Evolutionary conservation across 1,284 basidiomycete genomes (phyloP), one percentile per base, ranked within the genome.

Genomic region (Leccinum fallax): DNA sequence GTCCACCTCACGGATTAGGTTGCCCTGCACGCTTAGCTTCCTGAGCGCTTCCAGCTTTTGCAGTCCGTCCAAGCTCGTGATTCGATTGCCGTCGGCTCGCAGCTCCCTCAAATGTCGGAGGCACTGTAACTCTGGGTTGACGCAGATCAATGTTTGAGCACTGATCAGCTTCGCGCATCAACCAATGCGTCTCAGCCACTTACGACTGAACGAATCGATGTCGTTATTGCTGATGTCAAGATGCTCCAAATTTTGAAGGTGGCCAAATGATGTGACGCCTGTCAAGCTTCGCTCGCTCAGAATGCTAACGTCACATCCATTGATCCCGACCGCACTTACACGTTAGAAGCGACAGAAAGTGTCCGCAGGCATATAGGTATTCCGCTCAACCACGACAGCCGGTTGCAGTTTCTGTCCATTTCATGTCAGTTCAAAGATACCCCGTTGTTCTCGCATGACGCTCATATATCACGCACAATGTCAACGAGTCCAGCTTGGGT

Each of bases 161-260:
- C 51, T 49, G 38, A 48, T 49, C 59, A 53, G 15, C 43, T n/a
- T 53, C n/a, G 32, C 11, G 1, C 52, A 57, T 46, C 21, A 60
- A 11, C n/a, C 51, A 38, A 2, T 32, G 21, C 30, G 11, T 53
- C n/a, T 58, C 40, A 56, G 34, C 51, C 57, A 87, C 93, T 77
- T 75, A 95, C 94, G 93, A 53, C 83, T 83, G 53, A 97, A 80
- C 15, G 90, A 93, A 66, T 96, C 93, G 59, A 99, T 83, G 64
- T 93, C 85, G 75, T 99, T 99, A 68, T 86, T 78, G 74, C 94
- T 96, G 66, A 99, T 88, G 78, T 99, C 95, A 66, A 99, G 83
- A 69, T 85, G 87, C 77, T 96, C 93, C 49, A 99, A 83, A 74
- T 93, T 93, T 43, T 83, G 79, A 67, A 99, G 80, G 75, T 98